Evolutionary conservation across 768 basidiomycete species (phyloP), one percentile per base, ranked within the genome.

Genomic region (Crassisporium funariophilum): DNA sequence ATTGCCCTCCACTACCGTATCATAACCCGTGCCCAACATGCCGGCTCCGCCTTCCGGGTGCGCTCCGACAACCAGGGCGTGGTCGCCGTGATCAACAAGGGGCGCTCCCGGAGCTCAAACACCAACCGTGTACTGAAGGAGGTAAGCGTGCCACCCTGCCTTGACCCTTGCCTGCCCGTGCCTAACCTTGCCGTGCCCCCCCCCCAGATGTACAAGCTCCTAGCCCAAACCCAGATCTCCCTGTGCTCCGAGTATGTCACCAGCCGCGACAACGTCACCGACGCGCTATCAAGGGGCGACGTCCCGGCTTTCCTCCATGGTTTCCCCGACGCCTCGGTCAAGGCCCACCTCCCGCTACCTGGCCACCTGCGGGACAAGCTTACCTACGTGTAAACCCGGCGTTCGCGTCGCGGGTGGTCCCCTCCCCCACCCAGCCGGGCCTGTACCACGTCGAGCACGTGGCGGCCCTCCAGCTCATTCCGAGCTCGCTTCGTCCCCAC

Each of bases 11-110:
- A 46, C 4, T 16, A 35, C 3, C 5, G 11, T 22, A 50, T 23
- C 25, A 54, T 21, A 19, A 38, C 17, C 11, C 4, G 5, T 44
- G 49, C 13, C 44, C 56, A 10, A 11, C 25, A 1, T 20, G 44
- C 35, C n/a, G 42, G 39, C 4, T 29, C 38, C 57, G 29, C 36
- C 22, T 42, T 74, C 3, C 16, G 58, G 0, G 53, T 76, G 0
- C 56, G 51, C 12, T 71, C 66, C 0, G 66, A 76, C 52, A 74
- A 77, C 46, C 38, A 54, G 15, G 72, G 70, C 0, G 63, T 71
- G 0, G 61, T 75, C 1, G 58, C 62, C 0, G 64, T 64, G 0
- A 34, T 68, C 1, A 25, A 39, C 24, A 55, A 57, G 35, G 59
- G 59, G 1, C 44, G 50, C 0, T 58, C 60, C 0, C 16, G 53